Evolutionary conservation across 805 yeast genomes (phyloP).

Genomic region (Saccharomycopsis fermentans): DNA sequence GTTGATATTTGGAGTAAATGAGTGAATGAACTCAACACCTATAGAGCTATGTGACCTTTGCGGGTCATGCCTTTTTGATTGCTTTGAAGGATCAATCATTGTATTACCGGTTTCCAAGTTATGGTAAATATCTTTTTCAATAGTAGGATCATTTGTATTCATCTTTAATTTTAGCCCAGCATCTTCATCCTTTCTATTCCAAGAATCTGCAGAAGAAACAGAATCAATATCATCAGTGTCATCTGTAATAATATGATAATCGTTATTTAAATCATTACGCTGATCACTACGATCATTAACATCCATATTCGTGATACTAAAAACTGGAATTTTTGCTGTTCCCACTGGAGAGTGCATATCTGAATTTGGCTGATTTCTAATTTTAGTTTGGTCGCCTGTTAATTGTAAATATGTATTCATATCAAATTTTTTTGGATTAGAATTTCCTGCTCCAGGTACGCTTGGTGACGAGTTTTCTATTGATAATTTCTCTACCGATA

Average conservation of each 20-base stretch:
- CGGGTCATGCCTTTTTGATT: background rate
- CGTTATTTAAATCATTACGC: background rate
- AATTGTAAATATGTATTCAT: background rate
- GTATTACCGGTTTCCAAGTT: too few species aligned
- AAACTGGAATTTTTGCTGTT: background rate
- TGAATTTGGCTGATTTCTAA: background rate
- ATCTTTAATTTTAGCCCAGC: background rate
- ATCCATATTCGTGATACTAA: background rate
- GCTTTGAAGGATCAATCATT: too few species aligned
- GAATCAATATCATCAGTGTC: background rate
- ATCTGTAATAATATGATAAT: background rate
- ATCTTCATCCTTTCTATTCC: background rate
- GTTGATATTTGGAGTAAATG: constrained; percentile 11
- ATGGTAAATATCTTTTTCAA: background rate
- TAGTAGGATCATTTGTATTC: too few species aligned
- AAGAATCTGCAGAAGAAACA: background rate
- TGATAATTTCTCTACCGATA: background rate
- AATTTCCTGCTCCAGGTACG: too few species aligned
- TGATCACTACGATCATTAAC: background rate
- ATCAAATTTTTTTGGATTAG: background rate
- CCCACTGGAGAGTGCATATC: background rate
- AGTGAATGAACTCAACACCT: constrained; percentile 10
- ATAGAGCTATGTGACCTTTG: constrained; percentile 8
- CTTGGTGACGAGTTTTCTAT: background rate
- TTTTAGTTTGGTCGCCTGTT: background rate